A percentile compares a stretch with the other conserved stretches of the same genome.
Evolutionary conservation across 164 flowering plant genomes (phyloP).

Genomic region (Chimonanthus salicifolius): DNA sequence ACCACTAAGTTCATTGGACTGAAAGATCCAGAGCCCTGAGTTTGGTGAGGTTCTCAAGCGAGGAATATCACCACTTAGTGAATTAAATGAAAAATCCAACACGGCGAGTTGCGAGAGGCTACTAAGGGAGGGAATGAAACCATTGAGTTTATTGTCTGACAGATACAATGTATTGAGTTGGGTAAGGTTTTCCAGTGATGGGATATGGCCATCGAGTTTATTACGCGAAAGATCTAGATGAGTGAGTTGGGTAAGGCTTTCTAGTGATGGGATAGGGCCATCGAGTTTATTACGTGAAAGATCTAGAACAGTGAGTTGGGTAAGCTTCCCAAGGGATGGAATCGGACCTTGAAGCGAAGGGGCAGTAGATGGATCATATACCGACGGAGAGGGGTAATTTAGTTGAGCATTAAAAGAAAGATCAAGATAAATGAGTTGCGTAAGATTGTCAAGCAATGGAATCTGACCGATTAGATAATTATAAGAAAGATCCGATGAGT

Average conservation of each 20-base stretch:
- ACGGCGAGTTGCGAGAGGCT: slow-evolving; percentile 24
- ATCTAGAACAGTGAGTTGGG: slow-evolving; percentile 30
- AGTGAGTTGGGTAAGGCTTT: slow-evolving; percentile 11
- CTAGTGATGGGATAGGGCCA: background rate
- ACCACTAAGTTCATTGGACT: background rate
- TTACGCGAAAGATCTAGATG: slow-evolving; percentile 34
- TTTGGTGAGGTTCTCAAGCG: slow-evolving; percentile 3
- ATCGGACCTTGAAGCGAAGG: slow-evolving; percentile 11
- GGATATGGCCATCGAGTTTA: slow-evolving; percentile 9
- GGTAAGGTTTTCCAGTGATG: slow-evolving; percentile 20
- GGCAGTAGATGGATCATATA: too few relatives aligned
- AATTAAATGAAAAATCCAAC: slow-evolving; percentile 20
- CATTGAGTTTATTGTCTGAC: slow-evolving; percentile 31
- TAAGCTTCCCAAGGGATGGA: slow-evolving; percentile 25
- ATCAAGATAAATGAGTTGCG: slow-evolving; percentile 22
- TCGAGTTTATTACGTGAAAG: background rate
- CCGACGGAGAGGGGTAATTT: too few relatives aligned
- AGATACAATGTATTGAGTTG: slow-evolving; percentile 35
- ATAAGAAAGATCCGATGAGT: background rate
- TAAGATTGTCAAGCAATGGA: slow-evolving; percentile 30
- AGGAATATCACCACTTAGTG: slow-evolving; percentile 35
- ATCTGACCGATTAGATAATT: slow-evolving; percentile 20
- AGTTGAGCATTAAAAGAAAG: slow-evolving; percentile 11
- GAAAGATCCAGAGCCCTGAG: background rate
- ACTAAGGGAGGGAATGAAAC: slow-evolving; percentile 31